Percentiles rank a stretch among this genome's conserved stretches.
Conservation (phyloP, 805 yeast species). For the Candida taoyuanica region DNA sequence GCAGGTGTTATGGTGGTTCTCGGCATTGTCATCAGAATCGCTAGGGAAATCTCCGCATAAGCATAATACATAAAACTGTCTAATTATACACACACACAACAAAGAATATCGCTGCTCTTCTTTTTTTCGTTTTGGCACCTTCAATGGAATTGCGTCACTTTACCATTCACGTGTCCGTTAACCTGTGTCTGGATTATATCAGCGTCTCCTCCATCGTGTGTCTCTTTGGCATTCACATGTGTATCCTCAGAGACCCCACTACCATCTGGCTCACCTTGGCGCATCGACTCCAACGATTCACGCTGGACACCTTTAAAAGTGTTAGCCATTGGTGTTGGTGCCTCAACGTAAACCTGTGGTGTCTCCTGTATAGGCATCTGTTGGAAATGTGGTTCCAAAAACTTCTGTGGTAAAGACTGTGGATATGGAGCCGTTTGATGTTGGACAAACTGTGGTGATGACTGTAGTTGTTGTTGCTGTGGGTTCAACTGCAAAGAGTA, state of each 20-base stretch:
- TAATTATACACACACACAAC: not conserved
- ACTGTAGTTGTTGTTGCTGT: constrained; percentile 16
- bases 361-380: constrained; percentile 3
- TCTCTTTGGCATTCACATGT: constrained; percentile 22
- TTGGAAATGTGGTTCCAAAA: constrained; percentile 10
- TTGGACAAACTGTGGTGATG: constrained; percentile 2
- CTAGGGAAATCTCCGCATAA: not conserved
- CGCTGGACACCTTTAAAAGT: constrained; percentile 2
- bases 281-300: constrained; percentile 8
- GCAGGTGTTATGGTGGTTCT: constrained; percentile 4
- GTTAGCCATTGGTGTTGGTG: constrained; percentile 12
- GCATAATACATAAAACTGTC: not conserved
- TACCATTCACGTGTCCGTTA: constrained; percentile 2
- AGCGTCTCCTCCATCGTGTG: constrained; percentile 19
- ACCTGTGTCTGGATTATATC: not conserved
- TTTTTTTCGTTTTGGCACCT: too few species aligned
- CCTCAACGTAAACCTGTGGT: constrained; percentile 16
- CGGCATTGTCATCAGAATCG: not conserved
- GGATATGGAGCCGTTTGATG: constrained; percentile 6
- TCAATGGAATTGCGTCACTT: constrained; percentile 1
- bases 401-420: constrained; percentile 7
- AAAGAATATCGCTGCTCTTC: too few species aligned
- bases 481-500: constrained; percentile 7
- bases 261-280: constrained; percentile 15
- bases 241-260: constrained; percentile 24